Evolutionary conservation across 2,329 filamentous ascomycete species (phyloP).

Genomic region (Conoideocrella luteorostrata): DNA sequence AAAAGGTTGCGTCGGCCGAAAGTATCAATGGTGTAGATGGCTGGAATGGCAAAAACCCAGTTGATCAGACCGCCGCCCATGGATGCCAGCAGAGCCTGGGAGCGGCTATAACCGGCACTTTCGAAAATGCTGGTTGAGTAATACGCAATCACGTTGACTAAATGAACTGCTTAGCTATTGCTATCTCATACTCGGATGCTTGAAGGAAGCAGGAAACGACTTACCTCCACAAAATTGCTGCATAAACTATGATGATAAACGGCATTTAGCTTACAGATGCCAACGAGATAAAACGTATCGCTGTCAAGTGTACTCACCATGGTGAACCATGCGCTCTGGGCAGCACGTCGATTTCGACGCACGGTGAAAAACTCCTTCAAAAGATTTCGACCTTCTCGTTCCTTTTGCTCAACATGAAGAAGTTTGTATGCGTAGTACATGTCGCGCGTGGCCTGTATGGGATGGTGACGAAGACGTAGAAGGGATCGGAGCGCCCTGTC

Average conservation of each 20-base stretch:
- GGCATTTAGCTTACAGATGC: background rate
- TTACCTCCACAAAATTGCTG: slow-evolving; percentile 7
- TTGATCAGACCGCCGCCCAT: slow-evolving; percentile 53
- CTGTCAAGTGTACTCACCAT: slow-evolving; percentile 20
- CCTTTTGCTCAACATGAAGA: slow-evolving; percentile 17
- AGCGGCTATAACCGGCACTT: slow-evolving; percentile 33
- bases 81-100: slow-evolving; percentile 43
- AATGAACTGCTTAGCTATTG: background rate
- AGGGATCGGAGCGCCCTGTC: slow-evolving; percentile 47
- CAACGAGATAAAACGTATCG: too few species aligned
- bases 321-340: slow-evolving; percentile 29
- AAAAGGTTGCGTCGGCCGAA: slow-evolving; percentile 50
- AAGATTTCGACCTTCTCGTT: slow-evolving; percentile 33
- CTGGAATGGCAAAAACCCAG: slow-evolving; percentile 52
- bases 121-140: slow-evolving; percentile 41
- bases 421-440: slow-evolving; percentile 41
- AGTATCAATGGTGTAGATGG: slow-evolving; percentile 53
- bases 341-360: slow-evolving; percentile 28
- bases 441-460: slow-evolving; percentile 52
- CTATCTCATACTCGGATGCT: background rate
- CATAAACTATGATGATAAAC: slow-evolving; percentile 1
- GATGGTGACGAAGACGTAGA: slow-evolving; percentile 44
- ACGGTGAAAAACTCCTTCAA: slow-evolving; percentile 32
- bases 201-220: background rate
- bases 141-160: slow-evolving; percentile 50